These are phyloP conservation scores for Xerocomellus dryophilus DNA, from an alignment of 768 basidiomycete species.

Conservation along the genomic window DNA sequence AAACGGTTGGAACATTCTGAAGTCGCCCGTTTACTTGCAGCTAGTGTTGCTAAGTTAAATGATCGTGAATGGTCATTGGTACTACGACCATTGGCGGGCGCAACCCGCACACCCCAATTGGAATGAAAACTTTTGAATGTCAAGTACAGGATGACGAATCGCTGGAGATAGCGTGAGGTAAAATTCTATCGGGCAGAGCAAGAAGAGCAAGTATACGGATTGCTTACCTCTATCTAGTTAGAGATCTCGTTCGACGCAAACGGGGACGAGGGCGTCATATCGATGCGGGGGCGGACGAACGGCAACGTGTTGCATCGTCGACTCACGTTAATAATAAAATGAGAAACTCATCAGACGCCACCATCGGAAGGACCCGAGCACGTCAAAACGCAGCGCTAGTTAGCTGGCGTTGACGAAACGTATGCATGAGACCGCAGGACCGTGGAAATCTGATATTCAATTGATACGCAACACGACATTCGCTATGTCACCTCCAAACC, in stretches of 20 bases:
- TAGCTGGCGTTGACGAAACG: not conserved
- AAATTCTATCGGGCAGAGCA: not conserved
- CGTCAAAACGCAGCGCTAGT: not conserved
- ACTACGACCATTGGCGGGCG: not conserved
- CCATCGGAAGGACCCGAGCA: not conserved
- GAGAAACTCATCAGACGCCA: not conserved
- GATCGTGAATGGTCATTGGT: too few species aligned
- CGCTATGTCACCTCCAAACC: conserved; percentile 36
- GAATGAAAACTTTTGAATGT: not conserved
- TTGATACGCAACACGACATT: conserved; percentile 26
- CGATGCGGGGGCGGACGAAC: not conserved
- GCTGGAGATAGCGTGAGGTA: not conserved
- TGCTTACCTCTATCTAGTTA: not conserved
- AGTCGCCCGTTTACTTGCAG: not conserved
- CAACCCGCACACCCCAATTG: not conserved
- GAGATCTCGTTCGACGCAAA: not conserved
- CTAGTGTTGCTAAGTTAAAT: not conserved
- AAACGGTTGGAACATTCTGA: not conserved
- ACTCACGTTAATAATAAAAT: not conserved
- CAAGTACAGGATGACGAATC: not conserved
- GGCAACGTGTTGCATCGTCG: not conserved
- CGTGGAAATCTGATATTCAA: conserved; percentile 7
- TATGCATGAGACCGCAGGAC: not conserved
- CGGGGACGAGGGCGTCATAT: not conserved
- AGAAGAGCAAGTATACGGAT: not conserved